A percentile compares a stretch with the other conserved stretches of the same genome.
These are phyloP conservation scores for Ophiostoma montium DNA, from an alignment of 2,329 filamentous ascomycete species.

Conservation along the genomic window DNA sequence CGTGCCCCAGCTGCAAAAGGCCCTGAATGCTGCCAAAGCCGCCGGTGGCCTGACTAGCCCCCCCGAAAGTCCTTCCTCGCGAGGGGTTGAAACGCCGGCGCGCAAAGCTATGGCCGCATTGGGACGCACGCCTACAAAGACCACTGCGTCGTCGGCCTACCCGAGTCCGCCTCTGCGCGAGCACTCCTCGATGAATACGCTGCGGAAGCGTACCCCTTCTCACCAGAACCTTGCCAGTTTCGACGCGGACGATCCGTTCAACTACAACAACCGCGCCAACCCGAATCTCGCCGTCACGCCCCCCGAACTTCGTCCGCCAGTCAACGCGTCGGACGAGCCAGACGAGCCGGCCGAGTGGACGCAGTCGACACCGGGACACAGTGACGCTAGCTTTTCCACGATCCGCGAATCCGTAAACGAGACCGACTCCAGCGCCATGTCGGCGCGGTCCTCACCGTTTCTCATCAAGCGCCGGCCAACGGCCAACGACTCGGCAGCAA, in stretches of 20 bases:
- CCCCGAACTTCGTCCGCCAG: slow-evolving; percentile 9
- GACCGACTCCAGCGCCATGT: slow-evolving; percentile 6
- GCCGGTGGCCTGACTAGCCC: slow-evolving; percentile 14
- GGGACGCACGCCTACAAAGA: too few species aligned
- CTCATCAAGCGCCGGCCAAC: slow-evolving; percentile 2
- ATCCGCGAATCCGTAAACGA: slow-evolving; percentile 22
- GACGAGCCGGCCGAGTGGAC: slow-evolving; percentile 24
- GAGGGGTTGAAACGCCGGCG: slow-evolving; percentile 18
- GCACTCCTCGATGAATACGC: slow-evolving; percentile 5
- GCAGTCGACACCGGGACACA: slow-evolving; percentile 47
- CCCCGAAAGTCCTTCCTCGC: slow-evolving; percentile 19
- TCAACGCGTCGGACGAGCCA: slow-evolving; percentile 15
- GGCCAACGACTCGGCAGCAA: background rate
- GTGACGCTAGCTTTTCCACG: slow-evolving; percentile 47
- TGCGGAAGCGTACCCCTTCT: slow-evolving; percentile 9
- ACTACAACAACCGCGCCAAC: slow-evolving; percentile 13
- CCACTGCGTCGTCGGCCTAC: slow-evolving; percentile 16
- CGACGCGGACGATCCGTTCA: slow-evolving; percentile 13
- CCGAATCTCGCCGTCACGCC: background rate
- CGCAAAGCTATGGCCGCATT: too few species aligned
- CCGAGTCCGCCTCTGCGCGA: slow-evolving; percentile 22
- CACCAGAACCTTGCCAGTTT: slow-evolving; percentile 10
- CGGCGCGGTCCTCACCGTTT: slow-evolving; percentile 8
- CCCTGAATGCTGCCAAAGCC: background rate
- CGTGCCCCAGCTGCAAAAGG: slow-evolving; percentile 12